Evolutionary conservation across 2,329 filamentous ascomycete genomes (phyloP).

Genomic region (Fusarium anguioides): DNA sequence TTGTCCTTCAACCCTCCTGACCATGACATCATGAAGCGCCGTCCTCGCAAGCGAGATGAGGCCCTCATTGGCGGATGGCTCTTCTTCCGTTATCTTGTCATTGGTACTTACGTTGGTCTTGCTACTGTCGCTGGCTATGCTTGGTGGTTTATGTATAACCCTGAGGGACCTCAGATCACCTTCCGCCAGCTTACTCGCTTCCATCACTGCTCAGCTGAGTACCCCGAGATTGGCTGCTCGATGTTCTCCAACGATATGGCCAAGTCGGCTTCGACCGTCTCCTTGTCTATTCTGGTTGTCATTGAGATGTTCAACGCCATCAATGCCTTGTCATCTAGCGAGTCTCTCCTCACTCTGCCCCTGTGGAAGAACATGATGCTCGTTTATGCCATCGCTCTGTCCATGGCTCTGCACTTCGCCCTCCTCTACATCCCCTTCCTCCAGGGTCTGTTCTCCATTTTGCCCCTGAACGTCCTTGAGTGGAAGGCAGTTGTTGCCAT

Average conservation of each 20-base stretch:
- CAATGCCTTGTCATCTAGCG: constrained; percentile 95
- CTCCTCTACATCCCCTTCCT: constrained; percentile 92
- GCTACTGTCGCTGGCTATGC: constrained; percentile 97
- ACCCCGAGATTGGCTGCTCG: constrained; percentile 88
- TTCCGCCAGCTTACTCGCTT: constrained; percentile 93
- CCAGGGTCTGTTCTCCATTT: constrained; percentile 88
- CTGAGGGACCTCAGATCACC: constrained; percentile 87
- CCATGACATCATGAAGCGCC: constrained; percentile 95
- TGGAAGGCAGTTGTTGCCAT: constrained; percentile 93
- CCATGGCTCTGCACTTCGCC: constrained; percentile 94
- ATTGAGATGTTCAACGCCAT: constrained; percentile 99
- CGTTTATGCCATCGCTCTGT: constrained; percentile 91
- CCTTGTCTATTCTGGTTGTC: constrained; percentile 89
- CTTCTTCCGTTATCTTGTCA: constrained; percentile 97
- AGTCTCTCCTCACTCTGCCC: constrained; percentile 91
- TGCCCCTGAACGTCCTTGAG: constrained; percentile 85
- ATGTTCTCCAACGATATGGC: constrained; percentile 91
- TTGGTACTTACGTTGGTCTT: constrained; percentile 92
- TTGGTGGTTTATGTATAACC: constrained; percentile 99
- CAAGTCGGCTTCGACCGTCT: constrained; percentile 92
- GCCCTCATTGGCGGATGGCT: constrained; percentile 93
- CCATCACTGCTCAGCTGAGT: constrained; percentile 88
- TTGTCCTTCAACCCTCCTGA: constrained; percentile 99
- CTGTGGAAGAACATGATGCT: constrained; percentile 99
- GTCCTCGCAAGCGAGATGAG: constrained; percentile 92